Evolutionary conservation across 1,284 basidiomycete genomes (phyloP).

Genomic region (Blastosporella zonata): DNA sequence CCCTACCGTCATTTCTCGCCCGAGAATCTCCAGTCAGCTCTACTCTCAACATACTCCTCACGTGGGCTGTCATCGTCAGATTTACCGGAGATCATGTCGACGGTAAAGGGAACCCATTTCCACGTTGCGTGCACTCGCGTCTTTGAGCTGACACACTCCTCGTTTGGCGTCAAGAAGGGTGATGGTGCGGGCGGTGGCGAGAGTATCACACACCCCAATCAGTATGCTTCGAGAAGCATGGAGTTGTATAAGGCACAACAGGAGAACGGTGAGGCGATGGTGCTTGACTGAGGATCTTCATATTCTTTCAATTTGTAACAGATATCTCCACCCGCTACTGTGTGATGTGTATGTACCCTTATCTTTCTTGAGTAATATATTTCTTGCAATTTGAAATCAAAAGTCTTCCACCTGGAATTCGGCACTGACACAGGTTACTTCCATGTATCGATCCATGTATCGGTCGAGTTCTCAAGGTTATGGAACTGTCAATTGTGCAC

Average conservation of each 20-base stretch:
- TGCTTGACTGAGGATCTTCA: slow-evolving; percentile 9
- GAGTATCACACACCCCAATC: slow-evolving; percentile 93
- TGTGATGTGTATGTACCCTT: not conserved
- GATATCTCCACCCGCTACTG: not conserved
- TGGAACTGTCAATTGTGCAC: too few relatives aligned
- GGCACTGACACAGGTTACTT: too few relatives aligned
- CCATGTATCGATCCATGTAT: too few relatives aligned
- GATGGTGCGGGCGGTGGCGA: slow-evolving; percentile 88
- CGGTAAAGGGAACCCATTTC: slow-evolving; percentile 82
- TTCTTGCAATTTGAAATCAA: too few relatives aligned
- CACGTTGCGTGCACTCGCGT: slow-evolving; percentile 97
- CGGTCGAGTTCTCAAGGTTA: too few relatives aligned
- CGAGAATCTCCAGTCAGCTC: slow-evolving; percentile 80
- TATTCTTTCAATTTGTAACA: not conserved
- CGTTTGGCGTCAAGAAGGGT: slow-evolving; percentile 78
- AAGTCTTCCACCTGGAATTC: too few relatives aligned
- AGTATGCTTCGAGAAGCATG: slow-evolving; percentile 70
- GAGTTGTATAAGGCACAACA: slow-evolving; percentile 53
- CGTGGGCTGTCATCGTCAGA: slow-evolving; percentile 64
- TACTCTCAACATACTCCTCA: slow-evolving; percentile 73
- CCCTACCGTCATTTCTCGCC: slow-evolving; percentile 91
- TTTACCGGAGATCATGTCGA: slow-evolving; percentile 83
- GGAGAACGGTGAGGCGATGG: slow-evolving; percentile 20
- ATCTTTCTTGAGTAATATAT: not conserved
- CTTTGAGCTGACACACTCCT: slow-evolving; percentile 89